Evolutionary conservation across 2,329 filamentous ascomycete species (phyloP).

Genomic region (Clarireedia monteithiana): DNA sequence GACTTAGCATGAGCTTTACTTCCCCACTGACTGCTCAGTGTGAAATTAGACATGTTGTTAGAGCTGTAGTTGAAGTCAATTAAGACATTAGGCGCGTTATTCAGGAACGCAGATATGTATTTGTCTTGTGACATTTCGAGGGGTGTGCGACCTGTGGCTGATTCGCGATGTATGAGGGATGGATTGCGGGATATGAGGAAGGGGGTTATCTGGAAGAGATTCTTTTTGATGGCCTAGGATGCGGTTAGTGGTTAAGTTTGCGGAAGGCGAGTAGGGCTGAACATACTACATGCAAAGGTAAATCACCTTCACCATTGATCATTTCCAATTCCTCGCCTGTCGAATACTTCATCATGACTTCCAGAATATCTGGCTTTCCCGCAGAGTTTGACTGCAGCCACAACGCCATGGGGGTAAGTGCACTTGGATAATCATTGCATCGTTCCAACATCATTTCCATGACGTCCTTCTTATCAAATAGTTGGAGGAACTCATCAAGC

Average conservation of each 20-base stretch:
- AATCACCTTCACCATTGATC: constrained; percentile 58
- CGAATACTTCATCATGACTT: constrained; percentile 46
- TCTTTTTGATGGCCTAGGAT: constrained; percentile 27
- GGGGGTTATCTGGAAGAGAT: constrained; percentile 14
- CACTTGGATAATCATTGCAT: constrained; percentile 41
- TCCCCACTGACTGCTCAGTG: background rate
- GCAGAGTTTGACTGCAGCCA: constrained; percentile 32
- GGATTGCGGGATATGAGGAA: constrained; percentile 22
- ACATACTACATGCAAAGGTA: constrained; percentile 53
- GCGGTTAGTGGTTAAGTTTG: constrained; percentile 28
- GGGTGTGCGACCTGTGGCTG: constrained; percentile 67
- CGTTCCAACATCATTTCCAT: constrained; percentile 52
- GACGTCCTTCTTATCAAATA: constrained; percentile 51
- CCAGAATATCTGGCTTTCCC: constrained; percentile 35
- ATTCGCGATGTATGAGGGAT: constrained; percentile 56
- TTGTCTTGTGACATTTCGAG: constrained; percentile 56
- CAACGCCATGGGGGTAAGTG: constrained; percentile 55
- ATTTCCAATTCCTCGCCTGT: constrained; percentile 47
- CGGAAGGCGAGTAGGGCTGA: constrained; percentile 26
- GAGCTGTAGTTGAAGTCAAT: constrained; percentile 23
- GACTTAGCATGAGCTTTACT: background rate
- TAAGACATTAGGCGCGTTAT: constrained; percentile 8
- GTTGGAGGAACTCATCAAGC: constrained; percentile 42
- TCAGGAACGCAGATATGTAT: constrained; percentile 32
- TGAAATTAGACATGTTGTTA: background rate